phyloP scores from a whole-genome alignment of 257 asterid genomes.

The Nicotiana undulata region DNA sequence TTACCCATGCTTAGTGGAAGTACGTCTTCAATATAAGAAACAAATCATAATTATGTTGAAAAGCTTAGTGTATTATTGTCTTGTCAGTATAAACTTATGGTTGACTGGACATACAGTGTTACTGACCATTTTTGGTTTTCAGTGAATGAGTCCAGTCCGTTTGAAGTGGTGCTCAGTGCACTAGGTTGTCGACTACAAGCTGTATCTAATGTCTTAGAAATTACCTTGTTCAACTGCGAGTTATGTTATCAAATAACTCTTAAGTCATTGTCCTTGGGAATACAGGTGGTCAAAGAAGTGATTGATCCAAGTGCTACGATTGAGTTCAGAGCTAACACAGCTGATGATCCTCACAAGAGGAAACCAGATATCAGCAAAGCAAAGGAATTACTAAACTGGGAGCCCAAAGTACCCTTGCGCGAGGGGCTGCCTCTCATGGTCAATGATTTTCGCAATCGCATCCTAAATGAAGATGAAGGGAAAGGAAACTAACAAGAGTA shows the following conservation, averaged over 20 bases:
- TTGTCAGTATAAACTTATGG: neutral
- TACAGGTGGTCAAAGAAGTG: constrained; percentile 87
- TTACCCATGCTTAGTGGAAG: neutral
- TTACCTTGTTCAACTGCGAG: neutral
- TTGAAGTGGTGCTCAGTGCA: neutral
- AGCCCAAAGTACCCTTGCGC: constrained; percentile 70
- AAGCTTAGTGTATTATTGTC: neutral
- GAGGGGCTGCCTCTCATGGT: constrained; percentile 91
- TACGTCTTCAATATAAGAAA: neutral
- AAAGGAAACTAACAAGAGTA: constrained; percentile 45
- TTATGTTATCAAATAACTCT: neutral
- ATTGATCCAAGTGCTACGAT: constrained; percentile 84
- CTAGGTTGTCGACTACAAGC: neutral
- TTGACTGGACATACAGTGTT: neutral
- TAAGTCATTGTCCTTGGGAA: neutral
- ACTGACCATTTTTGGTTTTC: neutral
- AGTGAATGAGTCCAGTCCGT: neutral
- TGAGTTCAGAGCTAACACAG: constrained; percentile 83
- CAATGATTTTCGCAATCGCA: constrained; percentile 81
- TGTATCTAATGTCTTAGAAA: neutral
- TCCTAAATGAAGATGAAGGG: constrained; percentile 95
- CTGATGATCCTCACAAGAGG: constrained; percentile 97
- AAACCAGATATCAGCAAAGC: constrained; percentile 97
- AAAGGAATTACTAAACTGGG: constrained; percentile 92
- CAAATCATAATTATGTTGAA: neutral